Evolutionary conservation across 163 green algal species (phyloP).

Genomic region (Volvox carteri): DNA sequence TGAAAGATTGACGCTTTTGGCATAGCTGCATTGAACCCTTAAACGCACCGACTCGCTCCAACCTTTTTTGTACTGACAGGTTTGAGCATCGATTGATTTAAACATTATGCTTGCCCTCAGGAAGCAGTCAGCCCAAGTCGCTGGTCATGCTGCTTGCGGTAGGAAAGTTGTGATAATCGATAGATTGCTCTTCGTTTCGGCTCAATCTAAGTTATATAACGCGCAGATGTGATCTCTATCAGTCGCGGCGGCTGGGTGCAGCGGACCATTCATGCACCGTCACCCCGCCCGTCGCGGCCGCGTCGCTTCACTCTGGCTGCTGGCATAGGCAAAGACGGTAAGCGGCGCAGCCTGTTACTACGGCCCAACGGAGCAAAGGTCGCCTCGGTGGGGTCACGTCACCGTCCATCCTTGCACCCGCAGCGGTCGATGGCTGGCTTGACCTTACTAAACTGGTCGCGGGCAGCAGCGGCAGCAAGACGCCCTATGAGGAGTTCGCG

Average conservation of each 20-base stretch:
- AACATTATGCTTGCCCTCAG: background rate
- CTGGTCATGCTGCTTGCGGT: too few species aligned
- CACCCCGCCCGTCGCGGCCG: background rate
- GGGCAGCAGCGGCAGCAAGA: constrained; percentile 63
- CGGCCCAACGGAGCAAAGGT: too few species aligned
- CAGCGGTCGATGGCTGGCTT: constrained; percentile 68
- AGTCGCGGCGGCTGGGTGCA: too few species aligned
- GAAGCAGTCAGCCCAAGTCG: background rate
- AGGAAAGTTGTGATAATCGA: too few species aligned
- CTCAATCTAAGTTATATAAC: too few species aligned
- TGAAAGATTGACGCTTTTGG: too few species aligned
- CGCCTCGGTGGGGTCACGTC: background rate
- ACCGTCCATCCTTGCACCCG: background rate
- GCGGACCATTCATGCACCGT: background rate
- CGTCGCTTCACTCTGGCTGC: background rate
- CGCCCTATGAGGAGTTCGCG: constrained; percentile 77
- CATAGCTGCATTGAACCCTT: too few species aligned
- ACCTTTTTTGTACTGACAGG: too few species aligned
- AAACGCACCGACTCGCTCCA: too few species aligned
- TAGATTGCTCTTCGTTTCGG: too few species aligned
- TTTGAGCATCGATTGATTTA: too few species aligned
- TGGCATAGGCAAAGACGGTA: constrained; percentile 21
- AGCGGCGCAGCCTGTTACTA: background rate
- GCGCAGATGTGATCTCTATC: too few species aligned
- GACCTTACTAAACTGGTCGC: constrained; percentile 81